Base-by-base conservation (phyloP, 495 filamentous ascomycete species). In the Neurospora discreta region DNA sequence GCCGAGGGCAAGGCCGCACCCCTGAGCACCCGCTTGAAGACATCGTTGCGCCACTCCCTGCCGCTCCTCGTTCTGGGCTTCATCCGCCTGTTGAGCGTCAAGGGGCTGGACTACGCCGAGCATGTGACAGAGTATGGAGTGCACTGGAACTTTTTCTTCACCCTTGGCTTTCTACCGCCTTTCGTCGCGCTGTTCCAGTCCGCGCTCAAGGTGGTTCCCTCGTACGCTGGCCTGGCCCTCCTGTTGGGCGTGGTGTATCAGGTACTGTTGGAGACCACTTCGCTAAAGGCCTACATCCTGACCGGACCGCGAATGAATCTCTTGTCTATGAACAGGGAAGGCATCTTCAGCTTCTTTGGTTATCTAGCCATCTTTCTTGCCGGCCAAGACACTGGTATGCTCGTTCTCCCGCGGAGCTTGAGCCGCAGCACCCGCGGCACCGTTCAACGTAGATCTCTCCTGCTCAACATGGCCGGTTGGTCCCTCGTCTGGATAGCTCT, bases 71-170 rank as follows among this genome's bases (percentile, higher is more conserved):
- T 90, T 1, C 84, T 99, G 18, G 95, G 95, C 23, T 73, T 97
- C 46, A 84, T 95, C 69, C 88, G 95, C 30, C 81, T 98, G 20
- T 90, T 91, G 70, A 97, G 89, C 75, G 94, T 98, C 76, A 99
- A 98, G 81, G 92, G 93, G 11, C 83, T 97, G 30, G 94, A 98
- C 77, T 98, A 98, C 78, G 94, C 94, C 3, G 95, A 98, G 79
- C 95, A 99, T 81, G 93, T 98, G 42, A 95, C 93, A 2, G 95
- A 99, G 75, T 99, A 99, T 76, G 95, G 95, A 39, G 93, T 98
- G 13, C 95, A 99, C 80, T 99, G 95, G 95, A 99, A 99, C 80
- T 99, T 99, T 80, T 99, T 99, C 84, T 98, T 99, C 81, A 99
- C 95, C 0, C 83, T 99, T 13, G 95, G 90, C 5, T 88, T 98